Percentiles rank a stretch among this genome's conserved stretches.
These are phyloP conservation scores for Macaranga tanarius DNA, from an alignment of 441 rosid genomes.

Conservation along the genomic window DNA sequence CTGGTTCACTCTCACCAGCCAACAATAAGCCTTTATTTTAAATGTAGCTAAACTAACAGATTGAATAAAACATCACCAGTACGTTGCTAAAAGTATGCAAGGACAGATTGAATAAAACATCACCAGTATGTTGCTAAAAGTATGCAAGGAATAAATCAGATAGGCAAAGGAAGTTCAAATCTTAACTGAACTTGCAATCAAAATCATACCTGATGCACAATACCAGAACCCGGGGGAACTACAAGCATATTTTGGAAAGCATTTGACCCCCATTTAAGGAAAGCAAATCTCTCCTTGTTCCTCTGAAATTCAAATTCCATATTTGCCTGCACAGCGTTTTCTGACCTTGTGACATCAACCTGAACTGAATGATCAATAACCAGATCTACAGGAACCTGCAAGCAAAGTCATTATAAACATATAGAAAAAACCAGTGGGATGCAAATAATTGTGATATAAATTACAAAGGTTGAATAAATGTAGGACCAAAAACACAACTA, in stretches of 20 bases:
- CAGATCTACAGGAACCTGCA: constrained; percentile 98
- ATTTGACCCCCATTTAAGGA: constrained; percentile 95
- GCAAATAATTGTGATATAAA: neutral
- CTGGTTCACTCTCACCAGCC: neutral
- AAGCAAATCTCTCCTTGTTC: constrained; percentile 97
- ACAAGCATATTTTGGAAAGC: constrained; percentile 97
- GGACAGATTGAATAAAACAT: neutral
- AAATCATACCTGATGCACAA: constrained; percentile 85
- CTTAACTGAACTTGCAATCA: neutral
- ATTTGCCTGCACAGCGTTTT: constrained; percentile 92
- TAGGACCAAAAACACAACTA: neutral
- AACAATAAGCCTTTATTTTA: constrained; percentile 5
- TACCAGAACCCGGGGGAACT: constrained; percentile 99
- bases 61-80: neutral
- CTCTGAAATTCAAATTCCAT: constrained; percentile 96
- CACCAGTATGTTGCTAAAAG: neutral
- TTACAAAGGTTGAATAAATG: neutral
- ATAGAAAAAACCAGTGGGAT: no score
- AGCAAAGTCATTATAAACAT: neutral
- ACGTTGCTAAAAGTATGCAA: neutral
- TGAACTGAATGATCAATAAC: constrained; percentile 98
- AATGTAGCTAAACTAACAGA: neutral
- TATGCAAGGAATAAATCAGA: neutral
- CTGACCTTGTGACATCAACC: constrained; percentile 94
- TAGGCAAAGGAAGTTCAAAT: neutral